Conservation (phyloP, 1,284 basidiomycete genomes). For the Fomitopsis betulina region DNA sequence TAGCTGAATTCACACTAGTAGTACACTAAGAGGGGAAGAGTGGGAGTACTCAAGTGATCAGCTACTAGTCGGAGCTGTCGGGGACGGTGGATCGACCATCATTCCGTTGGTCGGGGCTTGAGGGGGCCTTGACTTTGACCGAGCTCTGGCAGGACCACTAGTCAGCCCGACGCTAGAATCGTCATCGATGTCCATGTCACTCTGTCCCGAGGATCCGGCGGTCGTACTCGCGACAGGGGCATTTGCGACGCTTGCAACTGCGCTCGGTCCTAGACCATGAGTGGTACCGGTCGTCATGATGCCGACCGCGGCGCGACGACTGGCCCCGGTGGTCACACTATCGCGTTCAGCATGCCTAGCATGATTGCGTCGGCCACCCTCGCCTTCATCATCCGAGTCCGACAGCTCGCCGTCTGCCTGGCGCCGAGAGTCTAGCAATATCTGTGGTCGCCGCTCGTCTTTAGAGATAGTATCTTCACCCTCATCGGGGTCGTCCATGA, state of each 20-base stretch:
- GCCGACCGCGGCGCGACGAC: constrained; percentile 59
- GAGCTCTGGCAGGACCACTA: background rate
- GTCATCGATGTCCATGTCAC: constrained; percentile 32
- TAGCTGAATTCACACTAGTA: background rate
- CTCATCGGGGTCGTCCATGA: constrained; percentile 72
- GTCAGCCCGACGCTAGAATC: constrained; percentile 12
- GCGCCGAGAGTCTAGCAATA: constrained; percentile 66
- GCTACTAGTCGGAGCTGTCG: background rate
- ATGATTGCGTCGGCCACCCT: constrained; percentile 71
- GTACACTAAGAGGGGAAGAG: background rate
- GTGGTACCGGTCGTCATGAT: constrained; percentile 62
- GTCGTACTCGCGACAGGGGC: constrained; percentile 7
- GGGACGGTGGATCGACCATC: constrained; percentile 1
- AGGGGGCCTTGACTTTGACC: constrained; percentile 14
- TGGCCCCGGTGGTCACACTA: constrained; percentile 29
- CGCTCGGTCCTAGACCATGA: constrained; percentile 71
- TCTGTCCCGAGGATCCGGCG: constrained; percentile 15
- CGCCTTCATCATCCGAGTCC: constrained; percentile 85
- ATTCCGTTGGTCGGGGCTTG: constrained; percentile 9
- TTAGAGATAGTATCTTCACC: constrained; percentile 79
- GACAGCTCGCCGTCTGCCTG: constrained; percentile 80
- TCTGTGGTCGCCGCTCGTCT: constrained; percentile 69
- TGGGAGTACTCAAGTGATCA: background rate
- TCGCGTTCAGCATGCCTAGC: constrained; percentile 50
- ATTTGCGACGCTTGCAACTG: constrained; percentile 48